Evolutionary conservation across 2,329 filamentous ascomycete genomes (phyloP).

Genomic region (Aspergillus hiratsukae): DNA sequence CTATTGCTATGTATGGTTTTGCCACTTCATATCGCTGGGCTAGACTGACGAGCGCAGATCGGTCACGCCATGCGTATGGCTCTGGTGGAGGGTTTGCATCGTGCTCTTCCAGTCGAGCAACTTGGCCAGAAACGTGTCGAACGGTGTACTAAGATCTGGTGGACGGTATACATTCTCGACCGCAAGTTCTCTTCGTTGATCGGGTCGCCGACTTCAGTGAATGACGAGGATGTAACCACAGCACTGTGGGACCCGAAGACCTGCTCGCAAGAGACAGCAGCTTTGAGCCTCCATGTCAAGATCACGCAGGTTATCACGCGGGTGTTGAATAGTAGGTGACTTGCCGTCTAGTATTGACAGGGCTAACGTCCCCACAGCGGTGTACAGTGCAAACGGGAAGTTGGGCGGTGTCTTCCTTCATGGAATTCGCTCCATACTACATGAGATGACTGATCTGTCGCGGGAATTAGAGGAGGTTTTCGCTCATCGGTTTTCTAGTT

Average conservation of each 20-base stretch:
- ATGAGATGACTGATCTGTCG: conserved; percentile 29
- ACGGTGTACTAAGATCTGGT: conserved; percentile 51
- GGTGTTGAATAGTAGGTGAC: conserved; percentile 35
- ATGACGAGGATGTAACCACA: conserved; percentile 47
- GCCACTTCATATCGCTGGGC: not conserved
- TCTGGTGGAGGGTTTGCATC: conserved; percentile 50
- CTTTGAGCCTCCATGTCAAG: conserved; percentile 39
- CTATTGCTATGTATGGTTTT: conserved; percentile 43
- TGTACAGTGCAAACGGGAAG: conserved; percentile 31
- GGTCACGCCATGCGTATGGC: conserved; percentile 53
- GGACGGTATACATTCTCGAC: conserved; percentile 53
- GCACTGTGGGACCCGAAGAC: conserved; percentile 38
- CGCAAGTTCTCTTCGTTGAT: conserved; percentile 52
- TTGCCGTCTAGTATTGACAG: not conserved
- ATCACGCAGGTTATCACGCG: conserved; percentile 36
- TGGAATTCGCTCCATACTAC: conserved; percentile 32
- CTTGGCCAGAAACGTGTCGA: conserved; percentile 45
- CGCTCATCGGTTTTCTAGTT: conserved; percentile 31
- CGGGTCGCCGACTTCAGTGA: conserved; percentile 49
- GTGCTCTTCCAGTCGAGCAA: conserved; percentile 47
- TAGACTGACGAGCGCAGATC: conserved; percentile 35
- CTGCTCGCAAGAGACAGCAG: conserved; percentile 30
- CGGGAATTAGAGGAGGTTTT: conserved; percentile 33
- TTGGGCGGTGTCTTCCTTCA: conserved; percentile 22
- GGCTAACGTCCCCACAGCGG: conserved; percentile 19